Base-by-base conservation (phyloP, 768 basidiomycete genomes). In the Antrodiella citrinella region DNA sequence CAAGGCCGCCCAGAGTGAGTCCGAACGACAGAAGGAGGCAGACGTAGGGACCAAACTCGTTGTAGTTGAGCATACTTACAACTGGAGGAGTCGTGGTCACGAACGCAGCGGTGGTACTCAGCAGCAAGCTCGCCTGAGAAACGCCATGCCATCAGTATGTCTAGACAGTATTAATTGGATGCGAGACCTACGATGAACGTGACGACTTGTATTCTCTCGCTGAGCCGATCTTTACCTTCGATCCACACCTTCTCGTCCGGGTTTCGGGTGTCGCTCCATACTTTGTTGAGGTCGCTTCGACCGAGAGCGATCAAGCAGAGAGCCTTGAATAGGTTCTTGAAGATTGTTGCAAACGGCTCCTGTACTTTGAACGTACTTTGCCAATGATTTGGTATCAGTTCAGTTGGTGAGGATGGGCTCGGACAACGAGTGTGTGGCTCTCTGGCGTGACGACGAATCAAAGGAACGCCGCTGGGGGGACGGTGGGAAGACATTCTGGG, bases 31-130 rank as follows among this genome's bases (percentile, higher is more conserved):
- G 2, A 21, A 53, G 30, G 9, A 53, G 44, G 19, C 48, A 44
- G 2, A 53, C 18, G 20, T 53, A 53, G 10, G 48, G 48, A 3
- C 48, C 52, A 5, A 25, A 19, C 11, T 2, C 5, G 12, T 21
- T 53, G 38, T 53, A 53, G 48, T 53, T 30, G 43, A 53, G 41
- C 20, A 26, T 11, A 9, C 11, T 10, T 5, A 23, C 7, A 4
- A 46, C 3, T 2, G 52, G 52, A 4, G 52, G 48, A n/a, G 19
- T 7, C 0, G 52, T 53, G 9, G 52, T 49, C 9, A 53, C 21
- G 26, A 53, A 53, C 4, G 52, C 52, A 18, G 48, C 52, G 2
- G 42, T 41, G 4, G 52, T 12, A 18, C 40, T 24, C 10, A 53
- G 43, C 13, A 53, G 23, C 35, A 53, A 23, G 4, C 48, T 44